phyloP scores from a whole-genome alignment of 345 rosid species.

The Eucalyptus cloeziana region DNA sequence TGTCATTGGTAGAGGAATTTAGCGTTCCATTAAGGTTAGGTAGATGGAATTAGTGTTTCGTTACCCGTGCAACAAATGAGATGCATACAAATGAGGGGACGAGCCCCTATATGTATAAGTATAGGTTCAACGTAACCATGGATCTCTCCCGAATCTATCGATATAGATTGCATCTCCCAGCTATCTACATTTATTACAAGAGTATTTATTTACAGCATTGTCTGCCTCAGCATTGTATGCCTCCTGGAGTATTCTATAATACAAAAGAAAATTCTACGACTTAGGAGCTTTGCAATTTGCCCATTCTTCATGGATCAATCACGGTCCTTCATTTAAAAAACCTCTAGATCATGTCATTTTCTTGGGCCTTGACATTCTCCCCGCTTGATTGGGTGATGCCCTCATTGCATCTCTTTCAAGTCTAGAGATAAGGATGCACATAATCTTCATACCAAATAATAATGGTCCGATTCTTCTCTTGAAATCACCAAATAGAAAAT shows the following conservation, averaged over 20 bases:
- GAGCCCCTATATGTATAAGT: background rate
- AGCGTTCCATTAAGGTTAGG: background rate
- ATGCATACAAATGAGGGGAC: background rate
- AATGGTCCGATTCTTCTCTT: background rate
- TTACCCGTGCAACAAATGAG: background rate
- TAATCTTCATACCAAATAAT: background rate
- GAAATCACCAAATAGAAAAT: background rate
- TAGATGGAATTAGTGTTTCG: background rate
- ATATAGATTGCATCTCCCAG: background rate
- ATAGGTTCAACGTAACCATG: background rate
- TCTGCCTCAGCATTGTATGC: no score
- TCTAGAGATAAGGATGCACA: background rate
- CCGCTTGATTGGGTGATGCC: background rate
- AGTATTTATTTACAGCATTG: background rate
- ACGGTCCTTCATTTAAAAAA: no score
- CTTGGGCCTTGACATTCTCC: background rate
- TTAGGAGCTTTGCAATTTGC: background rate
- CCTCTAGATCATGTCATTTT: background rate
- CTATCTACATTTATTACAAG: background rate
- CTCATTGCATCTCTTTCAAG: background rate
- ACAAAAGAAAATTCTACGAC: background rate
- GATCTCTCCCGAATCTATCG: background rate
- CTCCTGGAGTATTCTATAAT: no score
- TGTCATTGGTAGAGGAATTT: background rate
- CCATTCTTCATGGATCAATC: background rate